Evolutionary conservation across 108 stramenopile species (phyloP).

Genomic region (Discostella stelligeroides): DNA sequence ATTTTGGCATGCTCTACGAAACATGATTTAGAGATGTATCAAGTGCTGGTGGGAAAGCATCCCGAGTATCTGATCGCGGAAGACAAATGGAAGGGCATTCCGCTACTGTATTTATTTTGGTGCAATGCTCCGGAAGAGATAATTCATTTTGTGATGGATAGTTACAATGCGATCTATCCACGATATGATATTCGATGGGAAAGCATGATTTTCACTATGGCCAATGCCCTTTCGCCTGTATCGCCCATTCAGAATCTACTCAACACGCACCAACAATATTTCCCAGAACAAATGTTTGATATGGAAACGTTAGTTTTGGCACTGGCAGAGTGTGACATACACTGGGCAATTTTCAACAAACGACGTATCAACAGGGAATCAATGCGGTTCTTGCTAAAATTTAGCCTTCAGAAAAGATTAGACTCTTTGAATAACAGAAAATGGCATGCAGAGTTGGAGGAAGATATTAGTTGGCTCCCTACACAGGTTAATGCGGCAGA

Average conservation of each 20-base stretch:
- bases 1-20: constrained; percentile 11
- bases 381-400: background rate
- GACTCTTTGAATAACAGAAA: background rate
- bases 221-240: background rate
- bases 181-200: background rate
- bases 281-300: background rate
- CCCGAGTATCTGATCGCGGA: background rate
- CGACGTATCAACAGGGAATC: background rate
- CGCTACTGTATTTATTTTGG: constrained; percentile 9
- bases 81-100: constrained; percentile 6
- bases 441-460: constrained; percentile 2
- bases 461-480: background rate
- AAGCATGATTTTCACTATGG: background rate
- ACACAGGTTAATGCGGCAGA: background rate
- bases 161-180: background rate
- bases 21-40: constrained; percentile 5
- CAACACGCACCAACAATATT: background rate
- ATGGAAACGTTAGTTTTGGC: background rate
- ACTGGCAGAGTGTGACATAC: background rate
- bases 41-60: background rate
- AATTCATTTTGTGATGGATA: background rate
- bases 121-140: background rate
- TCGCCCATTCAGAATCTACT: background rate
- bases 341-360: background rate
- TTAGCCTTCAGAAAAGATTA: background rate